phyloP scores from a whole-genome alignment of 768 basidiomycete species.

The Gymnopilus junonius region DNA sequence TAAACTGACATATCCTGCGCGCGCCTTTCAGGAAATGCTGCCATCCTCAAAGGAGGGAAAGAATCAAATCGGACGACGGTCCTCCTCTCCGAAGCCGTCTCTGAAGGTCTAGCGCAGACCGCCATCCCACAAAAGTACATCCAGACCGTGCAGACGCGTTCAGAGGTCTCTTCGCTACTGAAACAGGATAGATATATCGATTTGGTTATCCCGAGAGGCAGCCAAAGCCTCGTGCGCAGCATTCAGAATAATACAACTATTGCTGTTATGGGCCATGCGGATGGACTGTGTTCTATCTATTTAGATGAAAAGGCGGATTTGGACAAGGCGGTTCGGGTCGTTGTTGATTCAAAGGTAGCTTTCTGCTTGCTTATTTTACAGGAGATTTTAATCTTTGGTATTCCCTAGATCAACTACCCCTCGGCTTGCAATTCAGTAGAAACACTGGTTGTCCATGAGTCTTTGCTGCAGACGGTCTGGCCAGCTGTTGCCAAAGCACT shows the following conservation, averaged over 20 bases:
- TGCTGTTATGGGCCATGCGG: conserved; percentile 99
- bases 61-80: conserved; percentile 85
- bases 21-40: conserved; percentile 77
- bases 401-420: conserved; percentile 82
- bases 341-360: conserved; percentile 87
- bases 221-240: conserved; percentile 84
- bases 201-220: conserved; percentile 95
- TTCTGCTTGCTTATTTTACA: background rate
- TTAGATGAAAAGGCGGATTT: conserved; percentile 81
- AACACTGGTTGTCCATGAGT: conserved; percentile 84
- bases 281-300: conserved; percentile 91
- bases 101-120: conserved; percentile 73
- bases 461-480: conserved; percentile 77
- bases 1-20: background rate
- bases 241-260: conserved; percentile 93
- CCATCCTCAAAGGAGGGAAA: conserved; percentile 97
- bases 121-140: conserved; percentile 80
- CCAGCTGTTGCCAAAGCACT: conserved; percentile 76
- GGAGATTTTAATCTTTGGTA: background rate
- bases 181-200: conserved; percentile 92
- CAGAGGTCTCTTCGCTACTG: conserved; percentile 88
- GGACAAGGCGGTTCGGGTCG: conserved; percentile 81
- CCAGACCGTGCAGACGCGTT: conserved; percentile 89
- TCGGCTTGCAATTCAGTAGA: conserved; percentile 96
- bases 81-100: conserved; percentile 80